A percentile compares a stretch with the other conserved stretches of the same genome.
phyloP scores from a whole-genome alignment of 2,329 filamentous ascomycete species.

The Fusarium haematococcum region DNA sequence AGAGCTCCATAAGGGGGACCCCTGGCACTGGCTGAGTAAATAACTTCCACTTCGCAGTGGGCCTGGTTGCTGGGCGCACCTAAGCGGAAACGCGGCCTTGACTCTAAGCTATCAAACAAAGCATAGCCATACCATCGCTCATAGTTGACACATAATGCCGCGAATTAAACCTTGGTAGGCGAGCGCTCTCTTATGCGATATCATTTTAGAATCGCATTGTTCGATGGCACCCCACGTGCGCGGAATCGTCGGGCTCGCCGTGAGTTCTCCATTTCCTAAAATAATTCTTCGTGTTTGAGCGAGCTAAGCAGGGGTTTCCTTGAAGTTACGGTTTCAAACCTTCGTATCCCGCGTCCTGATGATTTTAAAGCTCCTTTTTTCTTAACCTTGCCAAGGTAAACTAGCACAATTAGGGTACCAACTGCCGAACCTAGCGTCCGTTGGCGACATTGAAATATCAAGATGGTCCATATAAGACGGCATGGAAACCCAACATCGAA shows the following conservation, averaged over 20 bases:
- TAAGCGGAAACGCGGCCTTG: background rate
- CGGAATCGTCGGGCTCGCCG: background rate
- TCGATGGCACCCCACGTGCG: background rate
- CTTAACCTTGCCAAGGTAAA: background rate
- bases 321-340: background rate
- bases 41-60: too few species aligned
- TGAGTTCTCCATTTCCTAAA: background rate
- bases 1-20: too few species aligned
- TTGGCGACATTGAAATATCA: background rate
- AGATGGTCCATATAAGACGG: background rate
- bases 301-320: conserved; percentile 1
- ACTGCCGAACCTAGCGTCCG: background rate
- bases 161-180: background rate
- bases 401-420: background rate
- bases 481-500: background rate
- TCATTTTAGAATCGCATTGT: background rate
- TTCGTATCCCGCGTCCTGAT: conserved; percentile 3
- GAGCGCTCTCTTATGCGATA: background rate
- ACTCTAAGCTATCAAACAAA: background rate
- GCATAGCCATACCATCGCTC: background rate
- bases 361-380: background rate
- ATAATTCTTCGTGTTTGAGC: background rate
- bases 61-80: too few species aligned
- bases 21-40: too few species aligned
- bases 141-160: background rate